Evolutionary conservation across 129 eudicot genomes (phyloP).

Genomic region (Flaveria brownii): DNA sequence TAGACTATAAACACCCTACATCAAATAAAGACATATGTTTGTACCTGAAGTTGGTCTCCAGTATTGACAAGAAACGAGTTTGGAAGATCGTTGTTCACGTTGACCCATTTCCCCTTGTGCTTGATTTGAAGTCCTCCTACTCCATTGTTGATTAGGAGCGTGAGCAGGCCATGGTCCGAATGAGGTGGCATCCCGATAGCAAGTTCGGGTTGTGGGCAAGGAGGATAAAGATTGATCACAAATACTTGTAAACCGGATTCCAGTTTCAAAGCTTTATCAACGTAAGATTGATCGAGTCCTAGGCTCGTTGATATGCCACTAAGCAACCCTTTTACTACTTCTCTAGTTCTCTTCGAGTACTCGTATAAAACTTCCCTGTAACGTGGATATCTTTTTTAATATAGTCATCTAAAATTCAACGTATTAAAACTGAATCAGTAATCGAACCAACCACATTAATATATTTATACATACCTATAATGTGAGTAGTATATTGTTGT

Average conservation of each 20-base stretch:
- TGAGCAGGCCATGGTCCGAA: conserved; percentile 63
- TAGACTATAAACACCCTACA: neutral
- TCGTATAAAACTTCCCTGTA: conserved; percentile 52
- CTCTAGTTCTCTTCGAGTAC: conserved; percentile 42
- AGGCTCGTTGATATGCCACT: conserved; percentile 46
- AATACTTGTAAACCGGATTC: conserved; percentile 45
- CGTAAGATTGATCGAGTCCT: conserved; percentile 45
- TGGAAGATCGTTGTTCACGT: conserved; percentile 45
- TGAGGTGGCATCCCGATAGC: conserved; percentile 72
- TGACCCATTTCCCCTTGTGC: conserved; percentile 54
- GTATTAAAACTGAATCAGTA: too few relatives aligned
- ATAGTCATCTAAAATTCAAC: neutral
- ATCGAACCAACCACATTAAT: neutral
- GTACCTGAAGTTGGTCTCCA: conserved; percentile 66
- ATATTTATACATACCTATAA: too few relatives aligned
- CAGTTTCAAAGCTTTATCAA: conserved; percentile 38
- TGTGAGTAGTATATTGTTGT: too few relatives aligned
- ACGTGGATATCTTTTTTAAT: conserved; percentile 3
- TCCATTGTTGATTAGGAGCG: conserved; percentile 47
- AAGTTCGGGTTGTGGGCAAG: conserved; percentile 61
- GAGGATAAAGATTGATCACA: conserved; percentile 47
- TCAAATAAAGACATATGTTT: neutral
- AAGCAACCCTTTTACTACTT: conserved; percentile 38
- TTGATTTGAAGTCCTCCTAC: conserved; percentile 51
- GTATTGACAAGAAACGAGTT: conserved; percentile 57